These are phyloP conservation scores for Spinacia oleracea DNA, from an alignment of 179 eudicot species.

Conservation along the genomic window DNA sequence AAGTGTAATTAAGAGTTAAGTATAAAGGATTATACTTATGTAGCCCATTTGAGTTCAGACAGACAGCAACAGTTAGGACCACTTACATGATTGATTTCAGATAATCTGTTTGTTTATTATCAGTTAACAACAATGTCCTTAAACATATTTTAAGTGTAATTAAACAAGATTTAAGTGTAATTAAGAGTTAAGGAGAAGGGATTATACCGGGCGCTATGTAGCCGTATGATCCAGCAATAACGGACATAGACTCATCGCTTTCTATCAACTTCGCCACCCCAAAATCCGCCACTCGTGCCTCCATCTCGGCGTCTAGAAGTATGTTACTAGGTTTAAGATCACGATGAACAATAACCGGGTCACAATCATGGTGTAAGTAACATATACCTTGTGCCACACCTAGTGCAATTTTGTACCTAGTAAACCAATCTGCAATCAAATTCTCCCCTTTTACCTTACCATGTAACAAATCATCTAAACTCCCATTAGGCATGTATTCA, in stretches of 20 bases:
- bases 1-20: neutral
- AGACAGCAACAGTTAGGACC: conserved; percentile 22
- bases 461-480: conserved; percentile 83
- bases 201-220: conserved; percentile 90
- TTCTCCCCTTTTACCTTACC: conserved; percentile 65
- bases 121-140: neutral
- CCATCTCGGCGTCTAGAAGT: conserved; percentile 78
- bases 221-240: conserved; percentile 95
- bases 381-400: conserved; percentile 97
- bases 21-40: conserved; percentile 53
- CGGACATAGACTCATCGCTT: conserved; percentile 79
- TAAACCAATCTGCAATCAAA: conserved; percentile 71
- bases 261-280: conserved; percentile 89
- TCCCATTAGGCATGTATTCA: conserved; percentile 98
- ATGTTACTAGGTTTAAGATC: conserved; percentile 91
- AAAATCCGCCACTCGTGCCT: conserved; percentile 93
- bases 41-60: conserved; percentile 50
- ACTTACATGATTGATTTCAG: conserved; percentile 10
- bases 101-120: neutral
- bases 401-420: conserved; percentile 74
- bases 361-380: conserved; percentile 89
- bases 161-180: neutral
- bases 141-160: neutral
- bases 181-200: neutral
- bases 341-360: conserved; percentile 89